A percentile compares a stretch with the other conserved stretches of the same genome.
Evolutionary conservation across 1,139 yeast genomes (phyloP).

Genomic region (Yamadazyma jaroonii): DNA sequence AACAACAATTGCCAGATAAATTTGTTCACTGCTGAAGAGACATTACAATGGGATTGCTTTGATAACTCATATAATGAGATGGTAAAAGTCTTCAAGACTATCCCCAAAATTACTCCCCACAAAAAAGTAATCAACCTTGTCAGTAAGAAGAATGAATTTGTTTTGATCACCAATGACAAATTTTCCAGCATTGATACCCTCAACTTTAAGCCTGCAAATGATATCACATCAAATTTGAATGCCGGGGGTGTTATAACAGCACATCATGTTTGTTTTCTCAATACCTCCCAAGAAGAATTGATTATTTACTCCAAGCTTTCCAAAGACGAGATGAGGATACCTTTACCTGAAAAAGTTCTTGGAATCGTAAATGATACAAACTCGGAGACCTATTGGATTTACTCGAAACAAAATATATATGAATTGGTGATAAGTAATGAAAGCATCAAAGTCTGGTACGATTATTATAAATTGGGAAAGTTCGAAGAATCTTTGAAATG

Average conservation of each 20-base stretch:
- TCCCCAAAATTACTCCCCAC: constrained; percentile 13
- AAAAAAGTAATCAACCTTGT: constrained; percentile 5
- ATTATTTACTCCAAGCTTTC: constrained; percentile 26
- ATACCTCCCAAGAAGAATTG: constrained; percentile 14
- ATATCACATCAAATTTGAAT: background rate
- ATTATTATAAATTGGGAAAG: constrained; percentile 57
- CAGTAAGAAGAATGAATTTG: constrained; percentile 1
- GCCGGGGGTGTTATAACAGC: constrained; percentile 17
- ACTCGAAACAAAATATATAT: constrained; percentile 19
- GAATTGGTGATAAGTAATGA: constrained; percentile 70
- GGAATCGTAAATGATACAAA: constrained; percentile 62
- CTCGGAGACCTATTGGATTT: constrained; percentile 27
- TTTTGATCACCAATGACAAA: constrained; percentile 3
- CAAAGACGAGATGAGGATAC: constrained; percentile 12
- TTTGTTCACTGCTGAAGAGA: constrained; percentile 17
- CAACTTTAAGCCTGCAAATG: constrained; percentile 1
- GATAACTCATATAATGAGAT: constrained; percentile 30
- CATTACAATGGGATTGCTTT: constrained; percentile 36
- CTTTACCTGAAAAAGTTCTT: constrained; percentile 35
- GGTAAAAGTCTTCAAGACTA: constrained; percentile 25
- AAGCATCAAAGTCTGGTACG: constrained; percentile 71
- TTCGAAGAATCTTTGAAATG: constrained; percentile 68
- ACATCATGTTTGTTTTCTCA: constrained; percentile 26
- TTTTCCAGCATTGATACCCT: constrained; percentile 1
- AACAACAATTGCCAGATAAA: constrained; percentile 24